phyloP scores from a whole-genome alignment of 257 asterid genomes.

The Galeopsis tetrahit region DNA sequence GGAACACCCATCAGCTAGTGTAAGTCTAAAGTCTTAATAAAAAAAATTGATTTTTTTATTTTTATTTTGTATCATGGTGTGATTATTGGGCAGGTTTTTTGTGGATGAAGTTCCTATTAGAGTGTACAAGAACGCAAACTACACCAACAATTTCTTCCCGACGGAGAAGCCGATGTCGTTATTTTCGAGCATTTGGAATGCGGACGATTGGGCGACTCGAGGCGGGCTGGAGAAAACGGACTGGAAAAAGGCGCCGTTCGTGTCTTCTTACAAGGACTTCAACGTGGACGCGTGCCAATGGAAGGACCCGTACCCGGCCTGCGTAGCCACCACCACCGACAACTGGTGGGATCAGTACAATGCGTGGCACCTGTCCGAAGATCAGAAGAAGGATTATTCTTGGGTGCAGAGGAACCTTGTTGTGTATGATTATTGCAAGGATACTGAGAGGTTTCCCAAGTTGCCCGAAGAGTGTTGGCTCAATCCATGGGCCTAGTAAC shows the following conservation, averaged over 20 bases:
- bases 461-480: slow-evolving; percentile 90
- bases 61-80: no score
- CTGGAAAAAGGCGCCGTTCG: slow-evolving; percentile 90
- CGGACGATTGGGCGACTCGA: slow-evolving; percentile 97
- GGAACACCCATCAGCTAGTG: slow-evolving; percentile 84
- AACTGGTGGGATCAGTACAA: slow-evolving; percentile 94
- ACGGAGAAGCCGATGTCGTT: slow-evolving; percentile 82
- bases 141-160: slow-evolving; percentile 91
- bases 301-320: slow-evolving; percentile 87
- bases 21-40: slow-evolving; percentile 41
- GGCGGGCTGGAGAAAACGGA: slow-evolving; percentile 96
- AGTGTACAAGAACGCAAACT: slow-evolving; percentile 86
- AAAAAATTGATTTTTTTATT: no score
- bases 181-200: slow-evolving; percentile 97
- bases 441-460: slow-evolving; percentile 52
- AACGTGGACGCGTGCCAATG: slow-evolving; percentile 80
- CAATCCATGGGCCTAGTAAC: slow-evolving; percentile 53
- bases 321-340: slow-evolving; percentile 78
- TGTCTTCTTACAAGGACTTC: slow-evolving; percentile 81
- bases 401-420: slow-evolving; percentile 96
- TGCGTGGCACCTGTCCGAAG: slow-evolving; percentile 74
- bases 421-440: slow-evolving; percentile 83
- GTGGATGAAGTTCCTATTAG: slow-evolving; percentile 82
- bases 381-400: slow-evolving; percentile 68
- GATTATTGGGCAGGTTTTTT: slow-evolving; percentile 62